These are phyloP conservation scores for Ehretia macrophylla DNA, from an alignment of 257 asterid species.

Conservation along the genomic window DNA sequence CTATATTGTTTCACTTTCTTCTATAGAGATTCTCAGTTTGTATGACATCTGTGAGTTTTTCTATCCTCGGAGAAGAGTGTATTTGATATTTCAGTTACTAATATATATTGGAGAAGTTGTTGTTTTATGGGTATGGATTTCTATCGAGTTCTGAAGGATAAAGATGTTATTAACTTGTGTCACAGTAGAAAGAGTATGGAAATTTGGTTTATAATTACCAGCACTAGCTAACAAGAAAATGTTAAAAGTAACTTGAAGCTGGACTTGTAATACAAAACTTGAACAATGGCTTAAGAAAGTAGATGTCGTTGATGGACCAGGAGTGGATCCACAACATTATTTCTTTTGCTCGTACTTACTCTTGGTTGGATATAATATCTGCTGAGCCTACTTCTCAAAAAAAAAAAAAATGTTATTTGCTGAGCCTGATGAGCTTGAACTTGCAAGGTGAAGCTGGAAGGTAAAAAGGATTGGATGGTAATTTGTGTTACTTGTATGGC, in stretches of 20 bases:
- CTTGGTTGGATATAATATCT: too few relatives aligned
- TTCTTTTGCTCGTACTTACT: too few relatives aligned
- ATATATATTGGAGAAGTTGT: neutral
- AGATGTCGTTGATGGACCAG: too few relatives aligned
- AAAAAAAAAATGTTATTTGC: too few relatives aligned
- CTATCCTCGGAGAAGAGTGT: slow-evolving; percentile 29
- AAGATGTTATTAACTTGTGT: neutral
- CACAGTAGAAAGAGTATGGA: neutral
- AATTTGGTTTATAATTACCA: neutral
- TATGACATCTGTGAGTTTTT: slow-evolving; percentile 58
- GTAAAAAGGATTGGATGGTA: too few relatives aligned
- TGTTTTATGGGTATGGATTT: slow-evolving; percentile 1
- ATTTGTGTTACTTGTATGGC: too few relatives aligned
- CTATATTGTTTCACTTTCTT: slow-evolving; percentile 49
- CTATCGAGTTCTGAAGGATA: neutral
- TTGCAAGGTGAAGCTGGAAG: too few relatives aligned
- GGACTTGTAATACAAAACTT: neutral
- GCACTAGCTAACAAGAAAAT: neutral
- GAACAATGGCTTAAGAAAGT: too few relatives aligned
- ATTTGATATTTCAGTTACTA: slow-evolving; percentile 1
- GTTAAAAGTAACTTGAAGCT: neutral
- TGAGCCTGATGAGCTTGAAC: too few relatives aligned
- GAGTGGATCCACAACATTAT: too few relatives aligned
- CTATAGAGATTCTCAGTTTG: slow-evolving; percentile 50
- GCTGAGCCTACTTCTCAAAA: too few relatives aligned